A percentile compares a stretch with the other conserved stretches of the same genome.
These are phyloP conservation scores for Ambrosia hybrid DNA, from an alignment of 140 eudicot species.

Conservation along the genomic window DNA sequence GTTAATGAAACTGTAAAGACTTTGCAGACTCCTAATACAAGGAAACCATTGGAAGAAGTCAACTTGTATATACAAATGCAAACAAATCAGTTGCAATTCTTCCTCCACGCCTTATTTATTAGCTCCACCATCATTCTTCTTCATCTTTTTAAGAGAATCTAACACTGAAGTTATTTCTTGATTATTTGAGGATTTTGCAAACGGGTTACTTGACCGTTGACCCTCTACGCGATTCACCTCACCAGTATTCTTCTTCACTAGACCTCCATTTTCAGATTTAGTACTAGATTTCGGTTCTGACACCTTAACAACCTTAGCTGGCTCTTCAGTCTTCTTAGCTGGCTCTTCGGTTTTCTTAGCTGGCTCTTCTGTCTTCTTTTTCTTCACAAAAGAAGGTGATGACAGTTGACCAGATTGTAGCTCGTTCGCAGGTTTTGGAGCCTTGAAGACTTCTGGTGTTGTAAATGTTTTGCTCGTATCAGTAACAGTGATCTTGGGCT, in stretches of 20 bases:
- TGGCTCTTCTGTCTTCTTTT: conserved; percentile 38
- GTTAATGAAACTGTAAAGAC: not conserved
- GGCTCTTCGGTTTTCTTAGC: no score
- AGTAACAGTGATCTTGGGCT: conserved; percentile 11
- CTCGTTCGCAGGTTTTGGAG: conserved; percentile 37
- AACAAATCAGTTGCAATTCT: not conserved
- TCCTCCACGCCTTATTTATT: conserved; percentile 18
- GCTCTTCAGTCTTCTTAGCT: conserved; percentile 34
- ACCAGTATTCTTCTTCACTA: conserved; percentile 24
- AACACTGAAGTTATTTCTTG: conserved; percentile 59
- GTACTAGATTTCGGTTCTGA: conserved; percentile 26
- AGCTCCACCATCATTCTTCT: conserved; percentile 47
- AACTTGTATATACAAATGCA: conserved; percentile 22
- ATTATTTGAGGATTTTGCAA: conserved; percentile 42
- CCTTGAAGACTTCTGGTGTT: conserved; percentile 39
- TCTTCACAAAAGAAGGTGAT: conserved; percentile 38
- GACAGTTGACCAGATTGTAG: conserved; percentile 31
- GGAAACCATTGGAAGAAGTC: not conserved
- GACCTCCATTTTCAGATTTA: conserved; percentile 31
- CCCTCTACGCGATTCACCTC: conserved; percentile 27
- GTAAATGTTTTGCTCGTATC: conserved; percentile 27
- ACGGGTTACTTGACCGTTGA: conserved; percentile 47
- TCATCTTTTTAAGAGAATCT: conserved; percentile 78
- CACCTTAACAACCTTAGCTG: conserved; percentile 34
- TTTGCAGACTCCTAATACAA: conserved; percentile 1